These are phyloP conservation scores for Conticribra guillardii DNA, from an alignment of 108 stramenopile species.

Conservation along the genomic window DNA sequence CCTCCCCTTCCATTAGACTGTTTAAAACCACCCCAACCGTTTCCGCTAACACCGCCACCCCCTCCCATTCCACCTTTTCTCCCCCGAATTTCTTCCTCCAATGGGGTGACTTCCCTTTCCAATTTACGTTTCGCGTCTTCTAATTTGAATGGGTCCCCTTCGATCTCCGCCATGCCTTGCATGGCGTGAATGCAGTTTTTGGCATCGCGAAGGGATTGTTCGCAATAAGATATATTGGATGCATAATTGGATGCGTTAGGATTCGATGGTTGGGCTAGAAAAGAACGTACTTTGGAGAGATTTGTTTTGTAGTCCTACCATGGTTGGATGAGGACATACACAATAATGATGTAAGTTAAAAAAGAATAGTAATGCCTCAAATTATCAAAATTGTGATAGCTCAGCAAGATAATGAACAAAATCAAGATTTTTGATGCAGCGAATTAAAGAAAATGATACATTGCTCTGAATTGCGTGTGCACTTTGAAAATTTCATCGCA, in stretches of 20 bases:
- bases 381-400: no score
- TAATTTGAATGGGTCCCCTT: conserved; percentile 69
- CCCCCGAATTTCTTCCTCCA: conserved; percentile 65
- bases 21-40: background rate
- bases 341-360: no score
- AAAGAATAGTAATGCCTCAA: no score
- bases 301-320: conserved; percentile 79
- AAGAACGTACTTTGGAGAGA: conserved; percentile 69
- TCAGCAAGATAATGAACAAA: no score
- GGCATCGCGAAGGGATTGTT: conserved; percentile 63
- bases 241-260: conserved; percentile 1
- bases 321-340: no score
- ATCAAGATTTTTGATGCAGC: no score
- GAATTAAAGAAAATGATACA: no score
- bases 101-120: conserved; percentile 70
- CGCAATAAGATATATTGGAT: conserved; percentile 35
- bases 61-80: conserved; percentile 28
- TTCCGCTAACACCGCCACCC: conserved; percentile 1
- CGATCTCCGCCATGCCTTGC: conserved; percentile 79
- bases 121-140: conserved; percentile 60
- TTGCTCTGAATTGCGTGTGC: no score
- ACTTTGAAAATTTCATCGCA: no score
- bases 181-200: conserved; percentile 71
- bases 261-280: conserved; percentile 53
- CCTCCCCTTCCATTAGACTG: background rate